phyloP scores from a whole-genome alignment of 2,329 filamentous ascomycete genomes.

The Nemania bipapillata region DNA sequence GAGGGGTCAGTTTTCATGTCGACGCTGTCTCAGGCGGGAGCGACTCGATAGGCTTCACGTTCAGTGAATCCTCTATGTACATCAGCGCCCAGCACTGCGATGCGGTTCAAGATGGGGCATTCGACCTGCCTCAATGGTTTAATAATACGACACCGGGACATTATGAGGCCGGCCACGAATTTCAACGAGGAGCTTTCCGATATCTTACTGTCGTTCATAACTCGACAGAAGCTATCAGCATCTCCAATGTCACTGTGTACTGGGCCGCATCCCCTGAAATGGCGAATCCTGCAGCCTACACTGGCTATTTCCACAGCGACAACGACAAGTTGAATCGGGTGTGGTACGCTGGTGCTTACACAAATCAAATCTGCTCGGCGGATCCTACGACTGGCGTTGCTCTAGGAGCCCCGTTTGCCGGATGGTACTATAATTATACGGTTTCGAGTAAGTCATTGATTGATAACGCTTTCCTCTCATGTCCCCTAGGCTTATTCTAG shows the following conservation, averaged over 20 bases:
- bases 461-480: too few relatives aligned
- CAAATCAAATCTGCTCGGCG: too few relatives aligned
- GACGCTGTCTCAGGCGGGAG: too few relatives aligned
- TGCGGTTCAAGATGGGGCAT: too few relatives aligned
- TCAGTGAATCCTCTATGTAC: too few relatives aligned
- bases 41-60: conserved; percentile 60
- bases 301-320: conserved; percentile 22
- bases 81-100: conserved; percentile 61
- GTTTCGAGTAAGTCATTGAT: too few relatives aligned
- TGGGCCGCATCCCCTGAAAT: conserved; percentile 25
- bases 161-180: conserved; percentile 51
- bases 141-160: conserved; percentile 56
- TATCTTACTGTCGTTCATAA: conserved; percentile 58
- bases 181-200: conserved; percentile 63
- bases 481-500: too few relatives aligned
- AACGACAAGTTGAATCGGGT: conserved; percentile 62
- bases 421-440: too few relatives aligned
- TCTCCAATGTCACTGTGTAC: conserved; percentile 42
- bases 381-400: too few relatives aligned
- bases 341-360: conserved; percentile 67
- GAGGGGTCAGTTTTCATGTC: conserved; percentile 65
- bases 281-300: conserved; percentile 19
- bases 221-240: conserved; percentile 45
- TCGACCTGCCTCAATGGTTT: too few relatives aligned
- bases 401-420: too few relatives aligned